phyloP scores from a whole-genome alignment of 768 basidiomycete species.

The Lentinula sp. region DNA sequence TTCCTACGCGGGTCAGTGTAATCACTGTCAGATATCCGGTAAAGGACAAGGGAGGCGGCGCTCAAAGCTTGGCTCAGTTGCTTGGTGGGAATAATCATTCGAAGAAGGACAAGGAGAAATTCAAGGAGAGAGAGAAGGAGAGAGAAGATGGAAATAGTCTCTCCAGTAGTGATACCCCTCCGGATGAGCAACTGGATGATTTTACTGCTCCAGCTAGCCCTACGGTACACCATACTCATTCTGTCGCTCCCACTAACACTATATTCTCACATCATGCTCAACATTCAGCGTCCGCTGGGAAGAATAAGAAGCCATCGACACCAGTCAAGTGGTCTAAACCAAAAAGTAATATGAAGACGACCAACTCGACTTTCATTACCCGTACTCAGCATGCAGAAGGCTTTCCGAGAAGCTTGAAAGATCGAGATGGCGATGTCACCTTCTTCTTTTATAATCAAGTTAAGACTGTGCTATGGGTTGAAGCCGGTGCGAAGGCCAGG shows the following conservation, averaged over 20 bases:
- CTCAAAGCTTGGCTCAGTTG: constrained; percentile 62
- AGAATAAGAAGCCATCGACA: constrained; percentile 53
- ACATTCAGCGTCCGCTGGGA: constrained; percentile 25
- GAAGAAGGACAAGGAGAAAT: constrained; percentile 48
- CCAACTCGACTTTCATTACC: constrained; percentile 89
- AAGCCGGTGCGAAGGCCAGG: constrained; percentile 80
- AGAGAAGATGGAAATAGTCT: constrained; percentile 64
- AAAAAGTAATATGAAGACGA: constrained; percentile 88
- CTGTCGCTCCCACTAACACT: constrained; percentile 28
- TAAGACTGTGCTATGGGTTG: constrained; percentile 82
- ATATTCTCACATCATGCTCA: constrained; percentile 45
- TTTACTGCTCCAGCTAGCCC: constrained; percentile 34
- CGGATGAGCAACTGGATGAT: constrained; percentile 41
- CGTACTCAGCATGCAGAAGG: constrained; percentile 80
- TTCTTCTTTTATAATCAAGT: constrained; percentile 86
- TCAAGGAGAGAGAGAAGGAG: constrained; percentile 36
- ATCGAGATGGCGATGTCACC: constrained; percentile 79
- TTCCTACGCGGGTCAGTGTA: constrained; percentile 59
- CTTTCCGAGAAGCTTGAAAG: constrained; percentile 59
- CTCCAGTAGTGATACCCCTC: constrained; percentile 78
- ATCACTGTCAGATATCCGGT: constrained; percentile 59
- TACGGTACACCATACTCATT: constrained; percentile 27
- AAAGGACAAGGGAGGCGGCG: constrained; percentile 27
- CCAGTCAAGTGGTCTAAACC: constrained; percentile 42
- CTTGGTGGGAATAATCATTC: constrained; percentile 64